Conservation (phyloP, 179 eudicot species). For the Beta macrorhiza region DNA sequence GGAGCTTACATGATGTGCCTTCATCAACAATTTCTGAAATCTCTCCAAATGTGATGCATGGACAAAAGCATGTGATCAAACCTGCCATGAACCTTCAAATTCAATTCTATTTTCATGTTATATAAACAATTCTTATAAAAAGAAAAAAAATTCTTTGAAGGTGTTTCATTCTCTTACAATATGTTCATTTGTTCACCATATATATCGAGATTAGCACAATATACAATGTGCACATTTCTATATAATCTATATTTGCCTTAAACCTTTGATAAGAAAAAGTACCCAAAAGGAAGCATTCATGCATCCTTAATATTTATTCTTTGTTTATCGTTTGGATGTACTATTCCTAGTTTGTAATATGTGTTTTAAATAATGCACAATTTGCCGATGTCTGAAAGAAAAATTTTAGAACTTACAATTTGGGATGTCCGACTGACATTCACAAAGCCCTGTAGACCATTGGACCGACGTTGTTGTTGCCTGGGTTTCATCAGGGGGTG, state of each 20-base stretch:
- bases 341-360: no score
- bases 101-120: not conserved
- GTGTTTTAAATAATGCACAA: no score
- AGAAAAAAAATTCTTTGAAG: not conserved
- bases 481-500: not conserved
- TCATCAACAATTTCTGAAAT: conserved; percentile 12
- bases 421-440: not conserved
- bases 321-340: no score
- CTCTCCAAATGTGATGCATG: conserved; percentile 18
- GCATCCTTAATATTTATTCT: no score
- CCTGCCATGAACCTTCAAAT: conserved; percentile 10
- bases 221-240: no score
- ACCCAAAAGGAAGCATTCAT: no score
- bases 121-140: not conserved
- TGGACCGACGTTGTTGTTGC: not conserved
- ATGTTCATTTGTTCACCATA: no score
- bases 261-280: no score
- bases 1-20: conserved; percentile 23
- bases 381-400: no score
- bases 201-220: no score
- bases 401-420: not conserved
- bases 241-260: no score
- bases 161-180: no score
- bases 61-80: conserved; percentile 24
- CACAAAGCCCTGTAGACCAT: conserved; percentile 20